Conservation (phyloP, 345 rosid species). For the Aegle marmelos region DNA sequence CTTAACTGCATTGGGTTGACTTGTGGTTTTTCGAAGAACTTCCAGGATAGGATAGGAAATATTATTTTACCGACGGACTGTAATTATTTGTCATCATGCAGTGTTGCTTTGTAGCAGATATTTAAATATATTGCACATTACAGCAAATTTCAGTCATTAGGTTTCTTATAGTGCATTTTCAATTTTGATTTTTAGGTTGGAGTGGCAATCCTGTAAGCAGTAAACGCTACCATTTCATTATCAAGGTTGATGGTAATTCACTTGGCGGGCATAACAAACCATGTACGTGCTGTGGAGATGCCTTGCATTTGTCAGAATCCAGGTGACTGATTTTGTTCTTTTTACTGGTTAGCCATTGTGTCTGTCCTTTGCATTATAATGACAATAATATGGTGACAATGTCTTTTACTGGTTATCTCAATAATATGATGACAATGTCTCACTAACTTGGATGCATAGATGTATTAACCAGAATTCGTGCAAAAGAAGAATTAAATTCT, state of each 20-base stretch:
- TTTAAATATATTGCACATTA: not conserved
- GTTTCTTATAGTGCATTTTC: not conserved
- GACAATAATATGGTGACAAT: not conserved
- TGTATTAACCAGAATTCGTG: not conserved
- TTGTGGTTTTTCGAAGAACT: not conserved
- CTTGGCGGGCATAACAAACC: slow-evolving; percentile 52
- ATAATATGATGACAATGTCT: not conserved
- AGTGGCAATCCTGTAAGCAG: slow-evolving; percentile 67
- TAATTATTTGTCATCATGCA: not conserved
- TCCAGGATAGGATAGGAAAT: not conserved
- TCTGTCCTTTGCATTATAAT: not conserved
- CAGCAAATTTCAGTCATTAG: not conserved
- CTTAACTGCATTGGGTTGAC: no score
- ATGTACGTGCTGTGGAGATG: slow-evolving; percentile 54
- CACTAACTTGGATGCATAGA: not conserved
- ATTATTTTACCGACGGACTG: not conserved
- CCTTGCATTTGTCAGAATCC: slow-evolving; percentile 46
- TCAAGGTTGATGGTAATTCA: slow-evolving; percentile 59
- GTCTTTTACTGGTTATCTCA: no score
- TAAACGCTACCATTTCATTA: slow-evolving; percentile 67
- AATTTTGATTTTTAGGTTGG: slow-evolving; percentile 39
- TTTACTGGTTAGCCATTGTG: not conserved
- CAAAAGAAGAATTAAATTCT: not conserved
- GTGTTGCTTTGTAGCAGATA: not conserved
- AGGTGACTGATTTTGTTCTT: slow-evolving; percentile 29